Evolutionary conservation across 2,329 filamentous ascomycete genomes (phyloP).

Genomic region (Fusarium keratoplasticum): DNA sequence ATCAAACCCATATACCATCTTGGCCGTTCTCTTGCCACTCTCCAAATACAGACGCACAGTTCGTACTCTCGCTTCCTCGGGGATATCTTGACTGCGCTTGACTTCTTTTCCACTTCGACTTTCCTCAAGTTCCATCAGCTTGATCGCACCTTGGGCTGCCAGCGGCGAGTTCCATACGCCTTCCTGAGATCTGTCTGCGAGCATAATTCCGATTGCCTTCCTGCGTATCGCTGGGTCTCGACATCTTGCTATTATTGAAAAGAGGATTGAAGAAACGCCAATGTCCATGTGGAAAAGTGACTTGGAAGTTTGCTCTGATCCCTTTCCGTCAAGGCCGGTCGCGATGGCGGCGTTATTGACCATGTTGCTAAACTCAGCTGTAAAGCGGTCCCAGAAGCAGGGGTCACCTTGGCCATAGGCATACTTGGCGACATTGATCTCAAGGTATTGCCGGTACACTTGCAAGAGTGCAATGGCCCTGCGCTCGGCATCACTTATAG

Average conservation of each 20-base stretch:
- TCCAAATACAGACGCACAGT: slow-evolving; percentile 15
- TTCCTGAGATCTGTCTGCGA: slow-evolving; percentile 19
- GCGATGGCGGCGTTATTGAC: not conserved
- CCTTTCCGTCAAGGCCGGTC: not conserved
- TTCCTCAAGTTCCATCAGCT: slow-evolving; percentile 27
- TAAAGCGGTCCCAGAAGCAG: slow-evolving; percentile 31
- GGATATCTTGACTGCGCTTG: slow-evolving; percentile 6
- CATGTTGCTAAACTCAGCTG: slow-evolving; percentile 3
- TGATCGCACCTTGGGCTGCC: slow-evolving; percentile 16
- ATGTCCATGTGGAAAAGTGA: slow-evolving; percentile 21
- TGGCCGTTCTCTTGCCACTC: not conserved
- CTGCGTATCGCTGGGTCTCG: slow-evolving; percentile 17
- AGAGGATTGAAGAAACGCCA: slow-evolving; percentile 13
- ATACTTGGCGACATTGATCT: slow-evolving; percentile 25
- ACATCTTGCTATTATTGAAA: slow-evolving; percentile 21
- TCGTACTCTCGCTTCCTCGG: not conserved
- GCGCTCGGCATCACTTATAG: not conserved
- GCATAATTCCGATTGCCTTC: slow-evolving; percentile 15
- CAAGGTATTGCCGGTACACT: slow-evolving; percentile 14
- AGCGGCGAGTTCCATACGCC: slow-evolving; percentile 10
- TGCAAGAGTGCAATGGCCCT: slow-evolving; percentile 21
- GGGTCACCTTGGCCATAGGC: slow-evolving; percentile 13
- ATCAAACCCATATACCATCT: slow-evolving; percentile 22
- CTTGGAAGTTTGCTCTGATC: not conserved
- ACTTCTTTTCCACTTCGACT: slow-evolving; percentile 6